These are phyloP conservation scores for Quercus agrifolia DNA, from an alignment of 306 rosid genomes.

Conservation along the genomic window DNA sequence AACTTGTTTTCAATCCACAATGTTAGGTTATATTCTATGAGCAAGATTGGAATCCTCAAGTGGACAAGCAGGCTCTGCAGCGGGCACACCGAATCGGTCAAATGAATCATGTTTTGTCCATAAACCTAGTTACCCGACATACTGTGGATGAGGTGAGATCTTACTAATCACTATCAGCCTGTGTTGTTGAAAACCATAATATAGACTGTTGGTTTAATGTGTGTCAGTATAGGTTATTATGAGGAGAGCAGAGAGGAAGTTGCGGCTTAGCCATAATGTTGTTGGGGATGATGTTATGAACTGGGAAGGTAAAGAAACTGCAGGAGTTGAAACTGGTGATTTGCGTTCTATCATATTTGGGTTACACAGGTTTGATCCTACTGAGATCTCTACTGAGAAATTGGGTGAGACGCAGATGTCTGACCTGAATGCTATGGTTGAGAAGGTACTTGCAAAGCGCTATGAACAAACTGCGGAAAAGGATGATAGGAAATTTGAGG, in stretches of 20 bases:
- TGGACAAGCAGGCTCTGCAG: conserved; percentile 92
- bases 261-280: conserved; percentile 80
- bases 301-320: conserved; percentile 37
- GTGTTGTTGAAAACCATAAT: conserved; percentile 8
- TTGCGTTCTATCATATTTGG: conserved; percentile 85
- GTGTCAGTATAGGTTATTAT: conserved; percentile 63
- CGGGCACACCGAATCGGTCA: conserved; percentile 96
- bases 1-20: not conserved
- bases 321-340: conserved; percentile 54
- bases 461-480: conserved; percentile 27
- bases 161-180: not conserved
- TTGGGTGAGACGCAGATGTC: conserved; percentile 37
- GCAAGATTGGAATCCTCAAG: conserved; percentile 99
- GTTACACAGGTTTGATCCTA: conserved; percentile 59
- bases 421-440: conserved; percentile 65
- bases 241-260: conserved; percentile 86
- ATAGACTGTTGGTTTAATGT: conserved; percentile 21
- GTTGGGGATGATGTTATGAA: conserved; percentile 57
- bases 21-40: conserved; percentile 87
- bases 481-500: conserved; percentile 70
- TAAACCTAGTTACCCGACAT: conserved; percentile 66
- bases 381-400: conserved; percentile 38
- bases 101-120: conserved; percentile 67
- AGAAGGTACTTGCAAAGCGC: conserved; percentile 64
- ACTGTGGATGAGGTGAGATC: conserved; percentile 82